phyloP scores from a whole-genome alignment of 2,329 filamentous ascomycete species.

The Daldinia sp. region DNA sequence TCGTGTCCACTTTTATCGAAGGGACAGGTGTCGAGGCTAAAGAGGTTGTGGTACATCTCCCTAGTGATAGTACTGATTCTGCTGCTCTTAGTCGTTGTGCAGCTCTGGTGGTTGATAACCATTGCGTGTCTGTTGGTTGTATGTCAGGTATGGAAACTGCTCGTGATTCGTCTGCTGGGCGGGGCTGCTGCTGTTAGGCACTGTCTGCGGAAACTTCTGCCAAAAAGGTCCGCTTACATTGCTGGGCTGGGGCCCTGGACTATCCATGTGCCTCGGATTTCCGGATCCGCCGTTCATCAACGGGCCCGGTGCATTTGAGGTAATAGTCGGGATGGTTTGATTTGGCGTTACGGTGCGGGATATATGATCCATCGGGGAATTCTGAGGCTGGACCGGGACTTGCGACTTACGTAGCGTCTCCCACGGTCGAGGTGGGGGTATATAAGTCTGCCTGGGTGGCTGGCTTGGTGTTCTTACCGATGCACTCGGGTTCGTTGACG shows the following conservation, averaged over 20 bases:
- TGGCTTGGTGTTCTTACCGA: constrained; percentile 22
- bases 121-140: constrained; percentile 13
- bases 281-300: constrained; percentile 28
- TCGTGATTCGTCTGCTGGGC: constrained; percentile 41
- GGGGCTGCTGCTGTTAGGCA: constrained; percentile 53
- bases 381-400: constrained; percentile 24
- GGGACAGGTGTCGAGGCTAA: constrained; percentile 12
- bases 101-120: constrained; percentile 15
- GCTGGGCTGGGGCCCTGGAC: constrained; percentile 45
- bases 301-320: constrained; percentile 11
- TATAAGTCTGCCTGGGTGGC: constrained; percentile 46
- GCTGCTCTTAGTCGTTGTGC: constrained; percentile 26
- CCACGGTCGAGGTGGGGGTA: constrained; percentile 52
- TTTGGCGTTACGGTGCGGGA: constrained; percentile 17
- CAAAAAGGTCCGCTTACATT: constrained; percentile 53
- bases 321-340: constrained; percentile 12
- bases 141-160: constrained; percentile 36
- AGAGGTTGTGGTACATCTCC: constrained; percentile 14
- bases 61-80: constrained; percentile 13
- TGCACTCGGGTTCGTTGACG: constrained; percentile 14
- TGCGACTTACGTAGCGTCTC: constrained; percentile 47
- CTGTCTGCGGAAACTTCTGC: constrained; percentile 48
- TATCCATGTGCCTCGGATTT: constrained; percentile 39
- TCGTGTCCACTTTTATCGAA: constrained; percentile 22
- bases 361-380: constrained; percentile 7